Conservation (phyloP, 306 rosid species). For the Cucurbita argyrosperma region DNA sequence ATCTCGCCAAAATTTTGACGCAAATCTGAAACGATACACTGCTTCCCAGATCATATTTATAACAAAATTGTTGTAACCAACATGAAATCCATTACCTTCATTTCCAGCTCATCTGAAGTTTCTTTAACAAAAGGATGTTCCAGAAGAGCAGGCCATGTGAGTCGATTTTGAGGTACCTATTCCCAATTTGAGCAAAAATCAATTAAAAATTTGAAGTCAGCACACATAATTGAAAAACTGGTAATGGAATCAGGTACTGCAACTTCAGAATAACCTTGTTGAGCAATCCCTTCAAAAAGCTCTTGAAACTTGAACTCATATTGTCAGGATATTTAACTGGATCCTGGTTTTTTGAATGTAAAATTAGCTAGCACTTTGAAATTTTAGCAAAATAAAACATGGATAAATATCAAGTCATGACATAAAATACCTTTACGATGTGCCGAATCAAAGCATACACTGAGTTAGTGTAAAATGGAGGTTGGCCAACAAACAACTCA, state of each 20-base stretch:
- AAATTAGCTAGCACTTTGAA: slow-evolving; percentile 9
- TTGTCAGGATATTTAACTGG: slow-evolving; percentile 93
- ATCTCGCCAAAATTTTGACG: background rate
- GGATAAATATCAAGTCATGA: background rate
- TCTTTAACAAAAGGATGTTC: slow-evolving; percentile 93
- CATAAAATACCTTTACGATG: slow-evolving; percentile 70
- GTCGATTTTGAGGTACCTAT: slow-evolving; percentile 86
- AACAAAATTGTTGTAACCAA: background rate
- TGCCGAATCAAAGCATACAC: slow-evolving; percentile 89
- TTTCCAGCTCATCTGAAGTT: slow-evolving; percentile 35
- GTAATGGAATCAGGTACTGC: slow-evolving; percentile 5
- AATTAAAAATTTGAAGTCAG: background rate
- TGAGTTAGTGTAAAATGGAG: slow-evolving; percentile 95
- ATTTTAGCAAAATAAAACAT: background rate
- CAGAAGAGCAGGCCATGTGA: slow-evolving; percentile 91
- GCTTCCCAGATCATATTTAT: slow-evolving; percentile 4
- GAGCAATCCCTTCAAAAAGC: slow-evolving; percentile 82
- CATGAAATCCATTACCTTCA: slow-evolving; percentile 34
- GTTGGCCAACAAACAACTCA: slow-evolving; percentile 97
- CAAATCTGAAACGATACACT: background rate
- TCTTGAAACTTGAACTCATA: slow-evolving; percentile 72
- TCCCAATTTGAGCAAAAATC: slow-evolving; percentile 11
- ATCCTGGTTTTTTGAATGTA: slow-evolving; percentile 42
- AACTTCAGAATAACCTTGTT: slow-evolving; percentile 56
- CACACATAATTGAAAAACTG: slow-evolving; percentile 11